phyloP scores from a whole-genome alignment of 176 grass and related monocot species.

The Oryza nivara region DNA sequence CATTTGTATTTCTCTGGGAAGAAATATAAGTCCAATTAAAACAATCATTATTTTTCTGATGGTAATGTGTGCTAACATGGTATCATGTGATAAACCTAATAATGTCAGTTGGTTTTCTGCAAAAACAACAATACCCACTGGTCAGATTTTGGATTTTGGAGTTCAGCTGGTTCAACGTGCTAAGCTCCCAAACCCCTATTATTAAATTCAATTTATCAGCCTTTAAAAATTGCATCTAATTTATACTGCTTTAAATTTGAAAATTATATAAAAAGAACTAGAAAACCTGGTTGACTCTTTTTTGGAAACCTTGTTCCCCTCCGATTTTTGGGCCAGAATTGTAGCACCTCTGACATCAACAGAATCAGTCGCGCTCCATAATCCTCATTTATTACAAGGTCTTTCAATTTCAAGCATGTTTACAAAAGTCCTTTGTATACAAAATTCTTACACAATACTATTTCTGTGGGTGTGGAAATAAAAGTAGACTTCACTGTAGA shows the following conservation, averaged over 20 bases:
- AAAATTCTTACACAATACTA: background rate
- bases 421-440: background rate
- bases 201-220: no score
- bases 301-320: no score
- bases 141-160: background rate
- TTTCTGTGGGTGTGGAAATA: background rate
- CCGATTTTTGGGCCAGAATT: no score
- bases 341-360: no score
- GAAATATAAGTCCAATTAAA: background rate
- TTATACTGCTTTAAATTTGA: no score
- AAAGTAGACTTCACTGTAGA: background rate
- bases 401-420: constrained; percentile 7
- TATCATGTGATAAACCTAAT: background rate
- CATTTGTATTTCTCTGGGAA: no score
- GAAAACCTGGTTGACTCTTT: no score
- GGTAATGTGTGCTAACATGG: background rate
- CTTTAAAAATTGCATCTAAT: no score
- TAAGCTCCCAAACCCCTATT: no score
- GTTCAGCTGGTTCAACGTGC: background rate
- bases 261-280: no score
- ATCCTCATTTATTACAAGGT: background rate
- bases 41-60: background rate
- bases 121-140: background rate
- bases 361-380: no score
- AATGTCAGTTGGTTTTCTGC: background rate